Evolutionary conservation across 2,329 filamentous ascomycete genomes (phyloP), one percentile per base, ranked within the genome.

Genomic region (Sclerotinia nivalis): DNA sequence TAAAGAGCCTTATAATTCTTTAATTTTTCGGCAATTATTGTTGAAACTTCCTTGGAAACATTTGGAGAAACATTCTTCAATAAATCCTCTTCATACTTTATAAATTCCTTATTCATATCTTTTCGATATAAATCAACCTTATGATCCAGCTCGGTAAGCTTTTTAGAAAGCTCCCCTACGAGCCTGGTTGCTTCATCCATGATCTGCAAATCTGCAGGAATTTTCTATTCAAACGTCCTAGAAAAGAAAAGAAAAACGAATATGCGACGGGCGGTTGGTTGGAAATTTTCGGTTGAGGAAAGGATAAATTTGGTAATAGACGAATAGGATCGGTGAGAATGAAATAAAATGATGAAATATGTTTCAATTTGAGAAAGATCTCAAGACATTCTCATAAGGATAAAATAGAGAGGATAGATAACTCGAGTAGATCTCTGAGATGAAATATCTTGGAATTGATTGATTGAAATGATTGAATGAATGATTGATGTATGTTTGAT

Each of bases 41-140:
- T 80, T 66, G 81, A 80, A 73, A 89, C 82, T 74, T 81, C 79
- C 73, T 82, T 80, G 49, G 83, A 84, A 72, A 86, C 78, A 73
- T 84, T 78, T 65, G 81, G 78, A 43, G 84, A 80, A 64, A 84
- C 74, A 74, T 83, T 78, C 74, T 80, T 81, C 75, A 89, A 80
- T 70, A 87, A 79, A 64, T 82, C 79, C 69, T 82, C 82, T 72
- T 84, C 84, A 79, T 87, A 85, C 73, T 82, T 83, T 70, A 84
- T 81, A 76, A 89, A 90, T 74, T 89, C 85, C 73, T 81, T 78
- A 66, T 85, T 82, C 82, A 88, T 84, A 72, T 86, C 84, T 76
- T 83, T 83, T 74, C 85, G 86, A 79, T 87, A 88, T 71, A 82
- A 80, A 71, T 81, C 82, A 75, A 89, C 86, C 77, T 85, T 85